phyloP scores from a whole-genome alignment of 2,329 filamentous ascomycete genomes.

The Colletotrichum orchidophilum region DNA sequence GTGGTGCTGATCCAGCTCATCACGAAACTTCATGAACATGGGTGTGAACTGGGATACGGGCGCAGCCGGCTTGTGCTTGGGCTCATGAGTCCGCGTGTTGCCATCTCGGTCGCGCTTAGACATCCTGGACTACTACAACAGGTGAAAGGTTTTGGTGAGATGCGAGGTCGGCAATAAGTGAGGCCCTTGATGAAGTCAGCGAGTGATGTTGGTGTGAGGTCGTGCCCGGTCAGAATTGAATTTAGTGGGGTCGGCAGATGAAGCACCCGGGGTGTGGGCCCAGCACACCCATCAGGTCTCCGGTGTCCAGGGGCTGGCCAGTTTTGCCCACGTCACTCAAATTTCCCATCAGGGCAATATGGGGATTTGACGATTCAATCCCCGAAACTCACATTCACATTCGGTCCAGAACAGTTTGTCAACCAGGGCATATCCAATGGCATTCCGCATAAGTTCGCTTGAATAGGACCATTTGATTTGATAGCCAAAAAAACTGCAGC shows the following conservation, averaged over 20 bases:
- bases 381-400: neutral
- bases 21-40: slow-evolving; percentile 88
- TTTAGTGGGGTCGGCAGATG: slow-evolving; percentile 15
- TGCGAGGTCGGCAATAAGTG: neutral
- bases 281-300: neutral
- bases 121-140: neutral
- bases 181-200: slow-evolving; percentile 12
- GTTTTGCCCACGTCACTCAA: slow-evolving; percentile 32
- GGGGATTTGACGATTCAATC: neutral
- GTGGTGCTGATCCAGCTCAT: slow-evolving; percentile 93
- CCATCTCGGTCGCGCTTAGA: slow-evolving; percentile 64
- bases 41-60: slow-evolving; percentile 62
- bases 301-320: slow-evolving; percentile 15
- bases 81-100: slow-evolving; percentile 52
- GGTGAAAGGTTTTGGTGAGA: neutral
- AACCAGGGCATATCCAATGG: neutral
- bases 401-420: neutral
- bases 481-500: neutral
- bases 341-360: slow-evolving; percentile 25
- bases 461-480: neutral
- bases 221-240: slow-evolving; percentile 23
- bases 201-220: slow-evolving; percentile 17
- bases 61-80: slow-evolving; percentile 41
- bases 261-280: slow-evolving; percentile 7
- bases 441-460: neutral